Base-by-base conservation (phyloP, 352 stramenopile genomes). In the Globisporangium okanoganense region DNA sequence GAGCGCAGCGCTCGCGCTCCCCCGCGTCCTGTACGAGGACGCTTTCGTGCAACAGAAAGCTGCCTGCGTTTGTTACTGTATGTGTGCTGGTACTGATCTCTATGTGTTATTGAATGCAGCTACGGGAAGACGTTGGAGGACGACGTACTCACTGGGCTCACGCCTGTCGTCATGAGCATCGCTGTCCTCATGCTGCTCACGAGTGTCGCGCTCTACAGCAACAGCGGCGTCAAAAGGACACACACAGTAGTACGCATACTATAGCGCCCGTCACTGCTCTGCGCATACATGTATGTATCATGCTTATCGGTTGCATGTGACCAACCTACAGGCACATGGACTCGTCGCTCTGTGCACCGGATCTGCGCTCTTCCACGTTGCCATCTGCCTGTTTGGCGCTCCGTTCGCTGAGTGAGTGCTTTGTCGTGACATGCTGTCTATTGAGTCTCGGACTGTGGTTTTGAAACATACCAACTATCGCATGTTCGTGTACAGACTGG, bases 331-430 rank as follows among this genome's bases (percentile, higher is more conserved):
- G n/a, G n/a, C n/a, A 20, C 33, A 57, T n/a, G 75, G 71, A 35
- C 22, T 69, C 40, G 0, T 71, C 24, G 76, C 73, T 16, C 63
- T 91, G 0, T 18, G 65, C 7, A 33, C 81, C 10, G 79, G 82
- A 40, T 67, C 73, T 2, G 57, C 44, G 13, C 36, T 77, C 27
- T 87, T 87, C 66, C 77, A 95, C 61, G 66, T 82, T 24, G 56
- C 71, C 24, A 71, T 92, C 64, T 66, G 92, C 24, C 66, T 92
- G 52, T 95, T 95, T 51, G 86, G 86, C 33, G 86, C 86, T 8
- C 80, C 86, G 0, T 53, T 95, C 27, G 45, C 78, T 25, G 67
- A 84, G 85, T 95, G 66, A 18, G 76, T 61, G 1, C 13, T 13
- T 36, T 13, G 7, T 10, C 24, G 43, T 10, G 31, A 13, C 40